Evolutionary conservation across 2,329 filamentous ascomycete genomes (phyloP).

Genomic region (Coleophoma crateriformis): DNA sequence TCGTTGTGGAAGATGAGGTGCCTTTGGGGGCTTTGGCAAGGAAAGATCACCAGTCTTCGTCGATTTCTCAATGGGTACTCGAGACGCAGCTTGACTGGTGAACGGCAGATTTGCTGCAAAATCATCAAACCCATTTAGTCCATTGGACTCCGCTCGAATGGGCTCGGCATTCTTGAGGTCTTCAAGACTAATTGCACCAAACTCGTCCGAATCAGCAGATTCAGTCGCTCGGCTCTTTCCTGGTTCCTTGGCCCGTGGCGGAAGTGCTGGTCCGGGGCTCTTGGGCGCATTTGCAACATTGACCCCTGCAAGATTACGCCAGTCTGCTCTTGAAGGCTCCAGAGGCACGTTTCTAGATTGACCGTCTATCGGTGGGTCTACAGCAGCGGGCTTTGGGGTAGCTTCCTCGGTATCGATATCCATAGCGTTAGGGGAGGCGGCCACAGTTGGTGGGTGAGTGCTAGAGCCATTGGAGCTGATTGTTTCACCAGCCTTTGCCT

Average conservation of each 20-base stretch:
- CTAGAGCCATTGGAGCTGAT: neutral
- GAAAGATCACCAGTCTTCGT: constrained; percentile 36
- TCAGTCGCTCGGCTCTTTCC: neutral
- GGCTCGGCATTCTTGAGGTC: constrained; percentile 36
- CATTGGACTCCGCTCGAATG: constrained; percentile 34
- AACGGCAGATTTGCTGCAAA: constrained; percentile 51
- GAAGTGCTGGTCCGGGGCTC: neutral
- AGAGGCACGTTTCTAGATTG: constrained; percentile 46
- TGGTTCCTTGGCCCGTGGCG: neutral
- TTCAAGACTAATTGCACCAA: constrained; percentile 48
- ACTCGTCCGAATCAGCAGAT: constrained; percentile 46
- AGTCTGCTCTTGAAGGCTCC: constrained; percentile 54
- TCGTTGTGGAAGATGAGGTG: constrained; percentile 40
- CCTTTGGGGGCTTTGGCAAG: constrained; percentile 28
- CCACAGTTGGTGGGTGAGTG: constrained; percentile 8
- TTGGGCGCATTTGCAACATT: neutral
- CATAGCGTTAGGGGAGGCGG: constrained; percentile 51
- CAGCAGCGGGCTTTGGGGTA: constrained; percentile 9
- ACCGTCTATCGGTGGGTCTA: constrained; percentile 10
- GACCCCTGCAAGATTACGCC: constrained; percentile 24
- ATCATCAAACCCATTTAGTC: constrained; percentile 40
- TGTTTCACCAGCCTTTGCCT: neutral
- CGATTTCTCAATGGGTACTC: constrained; percentile 27
- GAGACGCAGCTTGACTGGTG: constrained; percentile 42
- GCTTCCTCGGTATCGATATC: constrained; percentile 49